These are phyloP conservation scores for Taphrina wiesneri DNA, from an alignment of 1,139 yeast genomes.

Conservation along the genomic window DNA sequence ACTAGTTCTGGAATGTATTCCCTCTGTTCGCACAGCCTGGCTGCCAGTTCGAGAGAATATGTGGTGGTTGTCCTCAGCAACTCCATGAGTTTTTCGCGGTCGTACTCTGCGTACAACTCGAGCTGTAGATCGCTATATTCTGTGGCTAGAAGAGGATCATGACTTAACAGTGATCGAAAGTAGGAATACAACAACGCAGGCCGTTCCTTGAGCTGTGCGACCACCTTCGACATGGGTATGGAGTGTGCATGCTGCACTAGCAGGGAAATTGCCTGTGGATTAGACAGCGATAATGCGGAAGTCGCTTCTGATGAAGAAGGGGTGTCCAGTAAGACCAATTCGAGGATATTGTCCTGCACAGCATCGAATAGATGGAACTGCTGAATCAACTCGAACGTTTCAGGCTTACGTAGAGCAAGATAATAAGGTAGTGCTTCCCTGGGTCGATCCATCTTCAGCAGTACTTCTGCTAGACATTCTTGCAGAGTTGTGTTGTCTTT, in stretches of 20 bases:
- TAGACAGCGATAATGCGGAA: conserved; percentile 10
- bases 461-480: conserved; percentile 58
- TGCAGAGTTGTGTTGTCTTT: conserved; percentile 47
- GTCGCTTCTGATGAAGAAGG: neutral
- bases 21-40: conserved; percentile 59
- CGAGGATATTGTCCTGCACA: conserved; percentile 31
- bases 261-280: conserved; percentile 21
- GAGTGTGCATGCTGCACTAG: conserved; percentile 36
- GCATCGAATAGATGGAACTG: conserved; percentile 34
- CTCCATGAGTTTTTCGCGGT: conserved; percentile 55
- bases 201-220: conserved; percentile 49
- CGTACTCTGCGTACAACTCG: conserved; percentile 62
- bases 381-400: conserved; percentile 33
- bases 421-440: conserved; percentile 34
- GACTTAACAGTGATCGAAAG: conserved; percentile 56
- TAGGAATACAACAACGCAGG: conserved; percentile 59
- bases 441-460: conserved; percentile 42
- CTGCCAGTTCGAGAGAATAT: conserved; percentile 73
- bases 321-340: conserved; percentile 17
- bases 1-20: conserved; percentile 69
- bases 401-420: conserved; percentile 32
- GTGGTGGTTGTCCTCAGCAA: conserved; percentile 56
- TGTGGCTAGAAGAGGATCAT: conserved; percentile 58
- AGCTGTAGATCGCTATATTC: conserved; percentile 69
- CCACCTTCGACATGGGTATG: conserved; percentile 45